Percentiles rank a stretch among this genome's conserved stretches.
Evolutionary conservation across 495 filamentous ascomycete species (phyloP).

Genomic region (Annulohypoxylon stygium): DNA sequence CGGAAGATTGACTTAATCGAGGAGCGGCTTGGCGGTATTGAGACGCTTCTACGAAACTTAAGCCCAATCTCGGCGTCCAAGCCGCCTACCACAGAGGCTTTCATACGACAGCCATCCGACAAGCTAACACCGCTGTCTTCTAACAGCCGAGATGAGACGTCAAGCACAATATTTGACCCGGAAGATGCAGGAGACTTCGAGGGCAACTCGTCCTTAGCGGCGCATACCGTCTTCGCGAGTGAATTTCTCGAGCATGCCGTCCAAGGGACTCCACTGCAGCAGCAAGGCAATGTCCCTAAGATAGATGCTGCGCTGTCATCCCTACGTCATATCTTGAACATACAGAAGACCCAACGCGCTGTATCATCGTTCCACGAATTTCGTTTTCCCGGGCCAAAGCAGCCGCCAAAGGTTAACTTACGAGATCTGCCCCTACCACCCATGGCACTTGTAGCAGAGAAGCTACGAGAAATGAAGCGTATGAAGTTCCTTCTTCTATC

Average conservation of each 20-base stretch:
- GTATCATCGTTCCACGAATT: slow-evolving; percentile 55
- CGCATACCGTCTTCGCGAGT: slow-evolving; percentile 74
- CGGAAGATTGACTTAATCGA: slow-evolving; percentile 77
- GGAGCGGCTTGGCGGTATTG: slow-evolving; percentile 71
- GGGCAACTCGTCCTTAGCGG: slow-evolving; percentile 70
- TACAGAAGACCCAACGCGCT: slow-evolving; percentile 56
- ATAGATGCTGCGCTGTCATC: slow-evolving; percentile 69
- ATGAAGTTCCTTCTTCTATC: neutral
- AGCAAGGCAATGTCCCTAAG: slow-evolving; percentile 59
- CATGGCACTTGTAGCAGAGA: slow-evolving; percentile 61
- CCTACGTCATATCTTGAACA: slow-evolving; percentile 68
- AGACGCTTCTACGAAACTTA: slow-evolving; percentile 62
- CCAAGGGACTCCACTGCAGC: slow-evolving; percentile 62
- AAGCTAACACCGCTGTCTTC: slow-evolving; percentile 35
- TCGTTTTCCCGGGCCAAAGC: slow-evolving; percentile 60
- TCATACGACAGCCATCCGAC: slow-evolving; percentile 12
- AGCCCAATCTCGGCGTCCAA: slow-evolving; percentile 46
- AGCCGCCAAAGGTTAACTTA: slow-evolving; percentile 57
- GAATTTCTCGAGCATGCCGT: slow-evolving; percentile 73
- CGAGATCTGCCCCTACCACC: slow-evolving; percentile 69
- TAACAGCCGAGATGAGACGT: slow-evolving; percentile 36
- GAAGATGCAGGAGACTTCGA: slow-evolving; percentile 67
- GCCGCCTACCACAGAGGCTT: slow-evolving; percentile 17
- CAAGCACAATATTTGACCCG: slow-evolving; percentile 50
- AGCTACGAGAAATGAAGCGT: slow-evolving; percentile 65